These are phyloP conservation scores for Rostrohypoxylon terebratum DNA, from an alignment of 495 filamentous ascomycete species.

Conservation along the genomic window DNA sequence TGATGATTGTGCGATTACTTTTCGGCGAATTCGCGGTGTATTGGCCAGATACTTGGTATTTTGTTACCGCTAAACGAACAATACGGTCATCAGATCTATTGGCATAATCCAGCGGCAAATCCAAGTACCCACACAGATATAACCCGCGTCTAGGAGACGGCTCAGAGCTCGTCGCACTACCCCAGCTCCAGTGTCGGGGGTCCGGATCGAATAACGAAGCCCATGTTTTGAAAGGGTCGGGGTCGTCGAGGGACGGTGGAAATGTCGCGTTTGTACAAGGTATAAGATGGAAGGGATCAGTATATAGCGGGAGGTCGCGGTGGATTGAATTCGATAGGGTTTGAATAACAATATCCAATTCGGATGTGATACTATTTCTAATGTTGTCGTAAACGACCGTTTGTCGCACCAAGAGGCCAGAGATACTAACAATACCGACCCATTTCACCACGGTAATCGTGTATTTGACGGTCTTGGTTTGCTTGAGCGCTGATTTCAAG, in stretches of 20 bases:
- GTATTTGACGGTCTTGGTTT: no score
- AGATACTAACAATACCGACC: no score
- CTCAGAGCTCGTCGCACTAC: slow-evolving; percentile 35
- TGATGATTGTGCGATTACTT: slow-evolving; percentile 59
- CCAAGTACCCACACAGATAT: slow-evolving; percentile 60
- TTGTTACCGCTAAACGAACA: slow-evolving; percentile 58
- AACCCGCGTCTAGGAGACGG: slow-evolving; percentile 55
- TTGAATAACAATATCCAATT: no score
- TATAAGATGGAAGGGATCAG: slow-evolving; percentile 56
- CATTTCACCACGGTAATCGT: no score
- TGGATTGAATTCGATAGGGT: no score
- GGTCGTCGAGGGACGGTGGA: slow-evolving; percentile 54
- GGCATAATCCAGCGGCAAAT: slow-evolving; percentile 61
- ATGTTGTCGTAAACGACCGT: no score
- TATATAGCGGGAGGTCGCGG: no score
- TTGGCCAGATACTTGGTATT: slow-evolving; percentile 57
- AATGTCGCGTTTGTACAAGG: slow-evolving; percentile 57
- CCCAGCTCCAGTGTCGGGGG: slow-evolving; percentile 59
- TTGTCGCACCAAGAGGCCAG: no score
- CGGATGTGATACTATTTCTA: no score
- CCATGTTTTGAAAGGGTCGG: slow-evolving; percentile 50
- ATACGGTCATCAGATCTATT: slow-evolving; percentile 57
- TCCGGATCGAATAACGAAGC: slow-evolving; percentile 56
- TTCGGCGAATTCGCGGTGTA: slow-evolving; percentile 39
- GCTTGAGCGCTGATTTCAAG: no score